Evolutionary conservation across 495 filamentous ascomycete species (phyloP), one percentile per base, ranked within the genome.

Genomic region (Aspergillus steynii): DNA sequence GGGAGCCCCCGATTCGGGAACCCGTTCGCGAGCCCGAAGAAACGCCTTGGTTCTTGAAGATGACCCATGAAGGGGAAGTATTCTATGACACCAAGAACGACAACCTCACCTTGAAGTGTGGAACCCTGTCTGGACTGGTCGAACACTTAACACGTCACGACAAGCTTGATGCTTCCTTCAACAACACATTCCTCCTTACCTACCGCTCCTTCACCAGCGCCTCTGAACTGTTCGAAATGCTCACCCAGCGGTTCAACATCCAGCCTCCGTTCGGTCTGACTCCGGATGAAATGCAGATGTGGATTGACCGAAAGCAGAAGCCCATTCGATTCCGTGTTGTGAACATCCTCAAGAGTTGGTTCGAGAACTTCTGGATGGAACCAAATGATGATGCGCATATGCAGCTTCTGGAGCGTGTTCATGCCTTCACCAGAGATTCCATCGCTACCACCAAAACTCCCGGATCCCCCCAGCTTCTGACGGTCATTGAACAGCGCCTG

Each of bases 361-460:
- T 99, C 65, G 94, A 98, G 68, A 91, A 87, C 60, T 97, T 93
- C 72, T 99, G 95, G 95, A 97, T 98, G 95, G 95, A 99, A 71
- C 87, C 90, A 27, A 85, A 86, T 49, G 93, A 88, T 69, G 90
- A 95, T 46, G 85, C 87, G 28, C 91, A 90, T 46, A 90, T 88
- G 76, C 83, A 92, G 66, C 81, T 99, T 29, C 89, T 98, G 53
- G 88, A 90, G 64, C 86, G 91, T 62, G 92, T 97, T 1, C 90
- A 94, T 75, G 85, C 85, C 29, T 99, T 99, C 71, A 94, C 93
- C 29, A 91, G 90, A 71, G 92, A 96, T 63, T 90, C 89, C 0
- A 91, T 98, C 55, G 93, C 93, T 64, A 90, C 91, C 25, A 95
- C 93, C 0, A 92, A 93, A 66, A 97, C 96, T 4, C 92, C 91